A percentile compares a stretch with the other conserved stretches of the same genome.
Evolutionary conservation across 768 basidiomycete species (phyloP).

Genomic region (Pleurotus salmoneostramineus): DNA sequence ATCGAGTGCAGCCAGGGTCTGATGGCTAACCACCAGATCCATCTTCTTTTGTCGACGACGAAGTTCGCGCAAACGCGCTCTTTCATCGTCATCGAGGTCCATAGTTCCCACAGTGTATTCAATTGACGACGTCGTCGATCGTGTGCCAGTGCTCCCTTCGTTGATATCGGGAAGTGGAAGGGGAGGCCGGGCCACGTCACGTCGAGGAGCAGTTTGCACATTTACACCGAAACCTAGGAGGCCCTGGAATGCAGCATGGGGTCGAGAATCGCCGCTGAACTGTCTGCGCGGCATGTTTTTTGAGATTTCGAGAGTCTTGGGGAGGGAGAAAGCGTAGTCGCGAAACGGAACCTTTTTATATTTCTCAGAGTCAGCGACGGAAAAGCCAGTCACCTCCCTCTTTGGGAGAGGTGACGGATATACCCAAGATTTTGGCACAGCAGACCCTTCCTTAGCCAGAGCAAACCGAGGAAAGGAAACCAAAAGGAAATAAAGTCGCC

Average conservation of each 20-base stretch:
- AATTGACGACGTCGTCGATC: conserved; percentile 3
- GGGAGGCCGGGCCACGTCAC: not conserved
- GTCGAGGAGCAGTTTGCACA: conserved; percentile 5
- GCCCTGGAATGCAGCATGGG: conserved; percentile 4
- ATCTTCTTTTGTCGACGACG: conserved; percentile 7
- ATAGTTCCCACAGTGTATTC: conserved; percentile 1
- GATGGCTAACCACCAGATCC: not conserved
- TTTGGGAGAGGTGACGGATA: not conserved
- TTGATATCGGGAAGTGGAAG: not conserved
- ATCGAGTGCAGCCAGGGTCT: not conserved
- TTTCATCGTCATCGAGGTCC: conserved; percentile 5
- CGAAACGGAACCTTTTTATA: not conserved
- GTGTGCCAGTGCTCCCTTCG: conserved; percentile 3
- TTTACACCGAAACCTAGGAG: conserved; percentile 5
- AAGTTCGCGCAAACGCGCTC: not conserved
- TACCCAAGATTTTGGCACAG: conserved; percentile 4
- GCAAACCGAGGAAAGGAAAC: conserved; percentile 7
- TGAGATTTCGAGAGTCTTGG: conserved; percentile 3
- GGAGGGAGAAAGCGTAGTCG: not conserved
- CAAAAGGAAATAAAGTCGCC: conserved; percentile 1
- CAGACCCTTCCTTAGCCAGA: not conserved
- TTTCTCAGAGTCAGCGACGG: conserved; percentile 7
- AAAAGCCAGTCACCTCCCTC: not conserved
- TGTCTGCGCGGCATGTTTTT: conserved; percentile 5
- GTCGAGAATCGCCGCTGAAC: not conserved